These are phyloP conservation scores for Fragosphaeria purpurea DNA, from an alignment of 2,329 filamentous ascomycete genomes.

Conservation along the genomic window DNA sequence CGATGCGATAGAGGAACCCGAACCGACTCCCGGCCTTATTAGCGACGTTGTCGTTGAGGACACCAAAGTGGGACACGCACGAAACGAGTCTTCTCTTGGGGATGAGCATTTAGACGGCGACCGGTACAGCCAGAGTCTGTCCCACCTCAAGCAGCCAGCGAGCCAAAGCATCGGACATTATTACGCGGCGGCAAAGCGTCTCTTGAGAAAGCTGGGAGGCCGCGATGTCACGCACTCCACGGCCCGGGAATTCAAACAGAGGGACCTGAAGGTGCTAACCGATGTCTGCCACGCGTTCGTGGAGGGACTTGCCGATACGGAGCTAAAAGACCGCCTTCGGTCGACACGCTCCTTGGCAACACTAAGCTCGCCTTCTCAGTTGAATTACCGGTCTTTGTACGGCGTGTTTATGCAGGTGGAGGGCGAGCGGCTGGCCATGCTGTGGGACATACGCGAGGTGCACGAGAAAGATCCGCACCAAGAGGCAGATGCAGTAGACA, in stretches of 20 bases:
- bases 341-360: constrained; percentile 38
- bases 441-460: constrained; percentile 31
- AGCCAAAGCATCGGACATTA: constrained; percentile 36
- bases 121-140: constrained; percentile 8
- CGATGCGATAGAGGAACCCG: constrained; percentile 12
- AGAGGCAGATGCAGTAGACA: constrained; percentile 26
- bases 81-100: constrained; percentile 7
- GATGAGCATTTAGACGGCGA: constrained; percentile 5
- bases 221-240: constrained; percentile 42
- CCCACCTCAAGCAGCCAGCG: constrained; percentile 29
- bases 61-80: neutral
- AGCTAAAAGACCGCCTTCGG: constrained; percentile 34
- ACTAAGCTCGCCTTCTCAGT: constrained; percentile 15
- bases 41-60: neutral
- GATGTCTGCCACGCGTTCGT: constrained; percentile 45
- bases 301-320: constrained; percentile 37
- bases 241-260: constrained; percentile 27
- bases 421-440: constrained; percentile 42
- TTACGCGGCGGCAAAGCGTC: constrained; percentile 37
- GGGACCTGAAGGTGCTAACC: constrained; percentile 40
- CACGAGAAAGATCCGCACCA: constrained; percentile 24
- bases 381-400: constrained; percentile 37
- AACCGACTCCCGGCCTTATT: neutral
- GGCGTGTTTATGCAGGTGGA: constrained; percentile 45
- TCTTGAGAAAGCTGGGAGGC: constrained; percentile 37